A percentile compares a stretch with the other conserved stretches of the same genome.
Conservation (phyloP, 192 early-diverging fungal species). For the Endogone sp. region DNA sequence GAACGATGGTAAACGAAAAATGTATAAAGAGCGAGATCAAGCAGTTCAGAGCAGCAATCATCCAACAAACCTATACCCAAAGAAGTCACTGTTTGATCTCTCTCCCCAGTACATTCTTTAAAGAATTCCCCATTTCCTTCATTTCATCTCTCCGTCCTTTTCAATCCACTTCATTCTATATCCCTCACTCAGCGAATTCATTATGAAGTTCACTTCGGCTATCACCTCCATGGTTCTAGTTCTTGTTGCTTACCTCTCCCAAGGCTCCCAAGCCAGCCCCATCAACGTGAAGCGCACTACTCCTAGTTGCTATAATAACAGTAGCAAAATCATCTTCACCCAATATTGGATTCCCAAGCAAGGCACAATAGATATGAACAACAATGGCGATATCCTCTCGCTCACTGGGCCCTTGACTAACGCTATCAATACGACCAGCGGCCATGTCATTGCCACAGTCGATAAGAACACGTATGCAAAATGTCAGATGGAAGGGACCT, state of each 20-base stretch:
- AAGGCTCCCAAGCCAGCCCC: background rate
- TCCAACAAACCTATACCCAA: too few relatives aligned
- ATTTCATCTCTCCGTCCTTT: background rate
- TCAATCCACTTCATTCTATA: background rate
- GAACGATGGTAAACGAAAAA: too few relatives aligned
- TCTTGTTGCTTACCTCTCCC: background rate
- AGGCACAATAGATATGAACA: conserved; percentile 29
- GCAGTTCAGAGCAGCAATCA: too few relatives aligned
- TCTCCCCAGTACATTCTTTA: background rate
- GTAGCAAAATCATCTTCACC: background rate
- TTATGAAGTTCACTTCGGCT: background rate
- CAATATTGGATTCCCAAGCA: conserved; percentile 36
- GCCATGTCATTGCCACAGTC: conserved; percentile 24
- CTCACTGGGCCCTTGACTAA: conserved; percentile 13
- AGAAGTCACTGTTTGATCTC: too few relatives aligned
- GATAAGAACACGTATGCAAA: conserved; percentile 21
- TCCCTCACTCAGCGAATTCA: background rate
- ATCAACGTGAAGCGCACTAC: background rate
- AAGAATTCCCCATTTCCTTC: background rate
- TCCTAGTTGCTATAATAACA: background rate
- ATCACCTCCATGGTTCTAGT: background rate
- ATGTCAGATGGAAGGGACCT: conserved; percentile 23
- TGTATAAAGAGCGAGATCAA: too few relatives aligned
- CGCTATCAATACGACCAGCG: conserved; percentile 9
- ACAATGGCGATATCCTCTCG: conserved; percentile 22